Evolutionary conservation across 176 grass and related monocot species (phyloP).

Genomic region (Cenchrus fungigraminus): DNA sequence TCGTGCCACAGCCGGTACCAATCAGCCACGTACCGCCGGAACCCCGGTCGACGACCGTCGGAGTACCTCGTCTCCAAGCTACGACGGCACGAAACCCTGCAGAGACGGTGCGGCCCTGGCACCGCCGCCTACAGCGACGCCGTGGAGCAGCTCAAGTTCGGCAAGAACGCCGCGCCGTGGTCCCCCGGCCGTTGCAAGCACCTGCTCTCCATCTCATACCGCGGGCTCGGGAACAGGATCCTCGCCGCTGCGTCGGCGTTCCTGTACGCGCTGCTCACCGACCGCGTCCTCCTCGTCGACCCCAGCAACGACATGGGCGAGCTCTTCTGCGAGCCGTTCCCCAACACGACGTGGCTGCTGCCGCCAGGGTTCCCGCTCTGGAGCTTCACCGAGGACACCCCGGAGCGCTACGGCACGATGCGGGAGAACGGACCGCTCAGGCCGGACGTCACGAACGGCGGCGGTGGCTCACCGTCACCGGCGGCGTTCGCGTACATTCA

Average conservation of each 20-base stretch:
- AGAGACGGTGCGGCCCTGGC: constrained; percentile 52
- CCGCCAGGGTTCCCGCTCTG: constrained; percentile 49
- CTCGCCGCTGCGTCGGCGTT: too few relatives aligned
- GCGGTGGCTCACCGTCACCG: background rate
- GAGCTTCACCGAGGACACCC: constrained; percentile 32
- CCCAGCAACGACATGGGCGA: constrained; percentile 4
- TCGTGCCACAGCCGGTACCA: constrained; percentile 61
- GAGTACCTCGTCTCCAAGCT: constrained; percentile 49
- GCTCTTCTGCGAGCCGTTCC: constrained; percentile 78
- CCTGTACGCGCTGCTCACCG: too few relatives aligned
- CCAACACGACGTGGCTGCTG: constrained; percentile 52
- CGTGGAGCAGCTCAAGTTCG: constrained; percentile 40
- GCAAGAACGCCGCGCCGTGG: constrained; percentile 1
- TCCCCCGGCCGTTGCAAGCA: constrained; percentile 52
- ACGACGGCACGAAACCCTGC: constrained; percentile 52
- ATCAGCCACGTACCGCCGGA: constrained; percentile 48
- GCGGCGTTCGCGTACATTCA: constrained; percentile 52
- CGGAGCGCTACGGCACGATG: constrained; percentile 46
- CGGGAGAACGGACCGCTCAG: constrained; percentile 24
- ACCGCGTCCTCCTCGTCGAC: constrained; percentile 61
- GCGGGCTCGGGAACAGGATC: too few relatives aligned
- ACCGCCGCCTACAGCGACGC: constrained; percentile 48
- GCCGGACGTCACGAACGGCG: background rate
- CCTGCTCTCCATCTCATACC: background rate
- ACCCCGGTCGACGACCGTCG: constrained; percentile 30